These are phyloP conservation scores for Santalum album DNA, from an alignment of 164 flowering plant species.

Conservation along the genomic window DNA sequence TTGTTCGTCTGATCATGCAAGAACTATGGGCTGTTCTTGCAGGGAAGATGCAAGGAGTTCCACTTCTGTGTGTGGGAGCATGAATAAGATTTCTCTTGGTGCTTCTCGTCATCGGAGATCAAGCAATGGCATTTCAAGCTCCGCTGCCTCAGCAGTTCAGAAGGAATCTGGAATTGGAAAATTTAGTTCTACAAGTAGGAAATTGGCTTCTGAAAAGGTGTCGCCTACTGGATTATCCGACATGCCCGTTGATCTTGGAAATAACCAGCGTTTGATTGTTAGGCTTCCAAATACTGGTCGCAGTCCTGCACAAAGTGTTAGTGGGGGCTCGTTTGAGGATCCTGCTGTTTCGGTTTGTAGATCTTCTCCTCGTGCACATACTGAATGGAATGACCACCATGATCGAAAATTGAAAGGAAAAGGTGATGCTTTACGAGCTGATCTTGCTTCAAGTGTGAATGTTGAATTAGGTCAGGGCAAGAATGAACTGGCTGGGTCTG, in stretches of 20 bases:
- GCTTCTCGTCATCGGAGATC: background rate
- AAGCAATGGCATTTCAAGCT: background rate
- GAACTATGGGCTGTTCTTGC: constrained; percentile 1
- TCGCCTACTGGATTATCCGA: background rate
- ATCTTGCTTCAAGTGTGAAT: background rate
- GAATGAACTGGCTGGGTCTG: background rate
- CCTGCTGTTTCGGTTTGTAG: constrained; percentile 25
- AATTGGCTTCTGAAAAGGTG: background rate
- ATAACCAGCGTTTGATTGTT: constrained; percentile 2
- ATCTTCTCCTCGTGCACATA: constrained; percentile 16
- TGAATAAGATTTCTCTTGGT: background rate
- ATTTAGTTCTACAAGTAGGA: background rate
- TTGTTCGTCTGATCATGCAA: constrained; percentile 5
- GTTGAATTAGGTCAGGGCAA: background rate
- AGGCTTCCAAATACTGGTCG: constrained; percentile 16
- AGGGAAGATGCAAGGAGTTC: constrained; percentile 4
- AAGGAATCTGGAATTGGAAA: background rate
- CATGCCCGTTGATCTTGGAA: background rate
- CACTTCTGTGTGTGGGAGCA: background rate
- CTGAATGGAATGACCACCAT: background rate
- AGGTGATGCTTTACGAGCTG: background rate
- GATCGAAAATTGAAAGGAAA: background rate
- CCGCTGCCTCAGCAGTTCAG: background rate
- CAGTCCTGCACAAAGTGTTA: constrained; percentile 26
- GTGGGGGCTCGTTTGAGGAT: constrained; percentile 30